Base-by-base conservation (phyloP, 2,329 filamentous ascomycete species). In the Trichoderma atrobrunneum region DNA sequence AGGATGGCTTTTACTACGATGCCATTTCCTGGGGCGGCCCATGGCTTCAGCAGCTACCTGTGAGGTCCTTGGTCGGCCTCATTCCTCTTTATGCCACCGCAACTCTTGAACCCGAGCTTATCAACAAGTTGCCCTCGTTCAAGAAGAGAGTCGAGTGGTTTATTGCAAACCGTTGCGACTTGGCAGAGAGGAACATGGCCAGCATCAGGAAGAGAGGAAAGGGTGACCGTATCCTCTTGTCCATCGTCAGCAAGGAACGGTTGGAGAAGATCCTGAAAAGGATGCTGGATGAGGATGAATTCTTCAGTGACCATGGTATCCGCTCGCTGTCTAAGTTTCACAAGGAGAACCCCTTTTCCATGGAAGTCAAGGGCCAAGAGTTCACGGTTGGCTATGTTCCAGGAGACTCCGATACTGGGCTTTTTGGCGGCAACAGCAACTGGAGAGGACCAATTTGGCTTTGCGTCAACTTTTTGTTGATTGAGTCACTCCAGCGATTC, bases 1-100 rank as follows among this genome's bases (percentile, higher is more conserved):
- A 97, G 74, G 95, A 98, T 81, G 94, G 93, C 71, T 98, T 98
- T 86, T 98, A 98, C 87, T 98, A 98, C 80, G 95, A 98, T 83
- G 95, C 95, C 30, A 98, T 98, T 75, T 97, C 95, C 1, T 98
- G 94, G 90, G 95, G 95, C 64, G 94, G 94, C 10, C 95, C 95
- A 8, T 97, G 92, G 91, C 93, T 93, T 68, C 93, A 98, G 78
- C 95, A 98, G 81, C 88, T 98, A 78, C 95, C 94, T 1, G 93
- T 98, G 67, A 88, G 94, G 72, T 98, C 95, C 18, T 88, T 98
- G 8, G 95, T 98, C 67, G 95, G 96, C 12, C 85, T 98, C 72
- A 98, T 98, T 75, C 95, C 95, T 2, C 88, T 98, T 12, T 98
- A 97, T 79, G 94, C 94, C 7, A 97, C 95, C 3, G 85, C 97